Conservation (phyloP, 176 grass and related monocot species). For the Aegilops longissima region DNA sequence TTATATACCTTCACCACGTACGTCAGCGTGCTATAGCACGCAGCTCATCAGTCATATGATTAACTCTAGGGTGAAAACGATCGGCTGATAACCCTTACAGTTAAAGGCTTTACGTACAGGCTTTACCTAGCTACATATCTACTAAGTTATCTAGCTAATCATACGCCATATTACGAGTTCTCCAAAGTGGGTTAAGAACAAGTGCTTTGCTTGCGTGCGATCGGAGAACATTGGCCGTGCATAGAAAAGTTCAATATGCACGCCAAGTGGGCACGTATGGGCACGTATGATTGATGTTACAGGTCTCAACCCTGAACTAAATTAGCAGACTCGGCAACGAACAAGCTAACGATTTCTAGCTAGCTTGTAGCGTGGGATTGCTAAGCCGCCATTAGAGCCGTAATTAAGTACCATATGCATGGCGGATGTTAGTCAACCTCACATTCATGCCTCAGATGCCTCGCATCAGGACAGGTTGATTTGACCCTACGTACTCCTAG, state of each 20-base stretch:
- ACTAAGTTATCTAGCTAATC: slow-evolving; percentile 19
- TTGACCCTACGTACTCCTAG: neutral
- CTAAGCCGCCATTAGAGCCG: neutral
- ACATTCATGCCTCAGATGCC: neutral
- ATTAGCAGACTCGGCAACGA: neutral
- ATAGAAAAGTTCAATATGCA: slow-evolving; percentile 18
- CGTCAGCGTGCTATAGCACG: neutral
- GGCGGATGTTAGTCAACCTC: neutral
- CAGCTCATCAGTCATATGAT: neutral
- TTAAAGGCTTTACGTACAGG: slow-evolving; percentile 41
- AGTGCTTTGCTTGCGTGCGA: slow-evolving; percentile 33
- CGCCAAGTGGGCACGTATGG: slow-evolving; percentile 37
- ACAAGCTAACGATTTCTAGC: slow-evolving; percentile 2
- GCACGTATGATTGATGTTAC: slow-evolving; percentile 27
- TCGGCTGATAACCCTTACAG: slow-evolving; percentile 8
- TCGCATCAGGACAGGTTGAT: neutral
- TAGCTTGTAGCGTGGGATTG: neutral
- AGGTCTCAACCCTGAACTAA: neutral
- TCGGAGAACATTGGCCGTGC: slow-evolving; percentile 25
- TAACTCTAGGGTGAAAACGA: neutral
- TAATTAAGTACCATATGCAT: neutral
- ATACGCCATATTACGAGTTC: slow-evolving; percentile 2
- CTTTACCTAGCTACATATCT: slow-evolving; percentile 36
- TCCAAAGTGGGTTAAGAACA: slow-evolving; percentile 10
- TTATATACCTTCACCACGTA: neutral